Evolutionary conservation across 768 basidiomycete genomes (phyloP).

Genomic region (Boletus pseudopeckii): DNA sequence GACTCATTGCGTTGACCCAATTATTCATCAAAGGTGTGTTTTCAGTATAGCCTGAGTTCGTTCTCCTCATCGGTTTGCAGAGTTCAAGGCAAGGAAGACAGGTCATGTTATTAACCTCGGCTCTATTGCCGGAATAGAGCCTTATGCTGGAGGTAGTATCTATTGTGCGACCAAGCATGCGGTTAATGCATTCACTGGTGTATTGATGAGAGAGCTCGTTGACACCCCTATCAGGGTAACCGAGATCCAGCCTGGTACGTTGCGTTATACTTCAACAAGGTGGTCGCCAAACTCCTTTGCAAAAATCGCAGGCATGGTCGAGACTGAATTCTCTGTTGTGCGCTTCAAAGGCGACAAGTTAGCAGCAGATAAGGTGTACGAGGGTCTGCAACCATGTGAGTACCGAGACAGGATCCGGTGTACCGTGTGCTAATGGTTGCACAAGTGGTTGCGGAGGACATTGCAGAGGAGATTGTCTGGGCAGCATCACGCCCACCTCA

Average conservation of each 20-base stretch:
- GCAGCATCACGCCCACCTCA: slow-evolving; percentile 87
- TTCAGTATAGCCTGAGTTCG: background rate
- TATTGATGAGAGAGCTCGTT: slow-evolving; percentile 82
- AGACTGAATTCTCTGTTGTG: slow-evolving; percentile 89
- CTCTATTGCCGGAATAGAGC: slow-evolving; percentile 83
- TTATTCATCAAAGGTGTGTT: slow-evolving; percentile 54
- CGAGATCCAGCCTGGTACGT: slow-evolving; percentile 86
- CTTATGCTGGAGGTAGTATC: slow-evolving; percentile 88
- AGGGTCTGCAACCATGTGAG: slow-evolving; percentile 83
- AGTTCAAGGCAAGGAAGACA: slow-evolving; percentile 71
- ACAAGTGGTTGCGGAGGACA: slow-evolving; percentile 76
- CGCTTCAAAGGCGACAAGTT: slow-evolving; percentile 82
- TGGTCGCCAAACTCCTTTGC: background rate
- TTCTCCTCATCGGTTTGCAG: slow-evolving; percentile 35
- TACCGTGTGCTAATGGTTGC: slow-evolving; percentile 5
- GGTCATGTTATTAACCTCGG: slow-evolving; percentile 96
- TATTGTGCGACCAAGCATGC: slow-evolving; percentile 92
- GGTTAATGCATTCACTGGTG: slow-evolving; percentile 81
- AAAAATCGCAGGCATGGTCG: slow-evolving; percentile 63
- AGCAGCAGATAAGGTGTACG: slow-evolving; percentile 87
- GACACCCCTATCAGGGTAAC: slow-evolving; percentile 91
- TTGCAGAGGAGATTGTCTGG: slow-evolving; percentile 99
- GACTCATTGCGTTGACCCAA: slow-evolving; percentile 81
- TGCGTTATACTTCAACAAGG: background rate
- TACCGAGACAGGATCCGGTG: background rate